Conservation (phyloP, 2,329 filamentous ascomycete species). For the Hirsutella rhossiliensis region DNA sequence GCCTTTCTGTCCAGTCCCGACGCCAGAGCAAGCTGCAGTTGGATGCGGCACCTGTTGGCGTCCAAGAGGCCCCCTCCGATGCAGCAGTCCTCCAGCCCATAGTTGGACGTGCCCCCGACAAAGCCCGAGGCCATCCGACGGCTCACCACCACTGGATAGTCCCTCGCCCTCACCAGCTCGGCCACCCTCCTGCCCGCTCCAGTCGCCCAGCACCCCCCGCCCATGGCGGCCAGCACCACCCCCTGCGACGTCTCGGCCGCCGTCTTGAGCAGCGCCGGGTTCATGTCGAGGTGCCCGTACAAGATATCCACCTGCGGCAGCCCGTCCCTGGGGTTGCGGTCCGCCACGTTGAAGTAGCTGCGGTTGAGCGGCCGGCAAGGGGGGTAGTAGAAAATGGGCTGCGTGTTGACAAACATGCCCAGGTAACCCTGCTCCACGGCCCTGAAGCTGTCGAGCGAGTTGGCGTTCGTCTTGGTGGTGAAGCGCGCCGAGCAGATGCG, state of each 20-base stretch:
- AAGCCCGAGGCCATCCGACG: slow-evolving; percentile 39
- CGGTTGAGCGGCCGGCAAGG: slow-evolving; percentile 35
- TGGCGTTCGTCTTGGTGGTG: slow-evolving; percentile 50
- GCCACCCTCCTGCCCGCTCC: slow-evolving; percentile 26
- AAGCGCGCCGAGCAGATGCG: slow-evolving; percentile 45
- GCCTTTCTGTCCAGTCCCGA: slow-evolving; percentile 13
- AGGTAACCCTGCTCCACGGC: slow-evolving; percentile 43
- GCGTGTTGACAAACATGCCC: slow-evolving; percentile 44
- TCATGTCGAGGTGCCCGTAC: slow-evolving; percentile 41
- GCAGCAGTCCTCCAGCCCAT: slow-evolving; percentile 6
- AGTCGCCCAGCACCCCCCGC: slow-evolving; percentile 36
- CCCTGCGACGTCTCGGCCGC: slow-evolving; percentile 36
- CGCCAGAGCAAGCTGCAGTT: slow-evolving; percentile 31
- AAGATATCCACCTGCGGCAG: slow-evolving; percentile 45
- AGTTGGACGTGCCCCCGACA: slow-evolving; percentile 28
- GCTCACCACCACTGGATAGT: slow-evolving; percentile 35
- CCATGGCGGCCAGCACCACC: slow-evolving; percentile 42
- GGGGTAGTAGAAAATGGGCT: slow-evolving; percentile 48
- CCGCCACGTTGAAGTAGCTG: slow-evolving; percentile 26
- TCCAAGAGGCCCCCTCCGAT: slow-evolving; percentile 38
- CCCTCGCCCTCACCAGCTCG: slow-evolving; percentile 29
- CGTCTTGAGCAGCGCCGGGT: slow-evolving; percentile 31
- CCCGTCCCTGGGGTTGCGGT: slow-evolving; percentile 10
- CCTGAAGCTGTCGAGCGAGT: slow-evolving; percentile 51
- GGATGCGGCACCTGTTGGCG: slow-evolving; percentile 40